Base-by-base conservation (phyloP, 805 yeast species). In the Suhomyces prunicola region DNA sequence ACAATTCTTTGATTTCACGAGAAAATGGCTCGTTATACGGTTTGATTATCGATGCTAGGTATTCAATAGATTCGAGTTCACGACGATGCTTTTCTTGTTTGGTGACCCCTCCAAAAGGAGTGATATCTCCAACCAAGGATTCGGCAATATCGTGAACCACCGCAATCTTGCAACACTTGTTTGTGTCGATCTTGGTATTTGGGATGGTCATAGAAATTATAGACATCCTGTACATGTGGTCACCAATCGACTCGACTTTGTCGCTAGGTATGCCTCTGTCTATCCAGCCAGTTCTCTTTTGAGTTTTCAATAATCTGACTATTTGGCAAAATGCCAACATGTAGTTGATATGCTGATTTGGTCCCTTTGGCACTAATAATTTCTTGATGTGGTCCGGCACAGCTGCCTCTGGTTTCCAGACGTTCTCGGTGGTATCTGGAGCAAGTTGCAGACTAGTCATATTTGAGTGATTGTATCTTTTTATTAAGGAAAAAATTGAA, bases 181-280 rank as follows among this genome's bases (percentile, higher is more conserved):
- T 78, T 24, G 81, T 74, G 68, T 88, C 84, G 31, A 88, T 75
- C 2, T 74, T 69, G n/a, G 70, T 68, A 48, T 78, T 60, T 17
- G 82, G 81, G 44, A 90, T 78, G 23, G 90, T 69, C 87, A 91
- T 82, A 22, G 93, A 77, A 44, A 90, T 83, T 19, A 92, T 74
- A 5, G 90, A 84, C 97, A 93, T 92, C 53, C 99, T 78, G 67
- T 93, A 92, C 97, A 92, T 92, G 69, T 93, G 97, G 70, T 92
- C 97, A n/a, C 90, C 81, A 49, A 91, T 90, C 49, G 88, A 82
- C 69, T 90, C 89, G 2, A 86, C 84, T 24, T 74, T 61, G 1
- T 76, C 76, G 15, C 76, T 65, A 9, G 82, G 79, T 15, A 76
- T 60, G 3, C 73, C 72, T 62, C 82, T 83, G 65, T 90, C 93